A percentile compares a stretch with the other conserved stretches of the same genome.
Conservation (phyloP, 139 green algal genomes). For the Ostreobium quekettii region DNA sequence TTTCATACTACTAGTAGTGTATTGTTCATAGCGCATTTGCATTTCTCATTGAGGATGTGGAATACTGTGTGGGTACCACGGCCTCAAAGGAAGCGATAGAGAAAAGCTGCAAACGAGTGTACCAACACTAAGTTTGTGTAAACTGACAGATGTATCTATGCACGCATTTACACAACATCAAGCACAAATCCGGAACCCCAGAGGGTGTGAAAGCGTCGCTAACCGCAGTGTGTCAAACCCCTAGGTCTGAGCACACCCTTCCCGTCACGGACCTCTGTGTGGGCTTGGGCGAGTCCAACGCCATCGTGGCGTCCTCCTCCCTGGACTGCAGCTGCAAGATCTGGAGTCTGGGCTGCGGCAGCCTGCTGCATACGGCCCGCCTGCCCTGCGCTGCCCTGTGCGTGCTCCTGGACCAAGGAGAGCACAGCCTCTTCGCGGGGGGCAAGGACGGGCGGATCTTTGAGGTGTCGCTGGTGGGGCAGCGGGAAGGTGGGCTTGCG, state of each 20-base stretch:
- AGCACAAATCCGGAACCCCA: neutral
- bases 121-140: conserved; percentile 3
- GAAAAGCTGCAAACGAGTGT: conserved; percentile 4
- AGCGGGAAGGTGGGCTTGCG: neutral
- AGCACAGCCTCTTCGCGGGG: conserved; percentile 70
- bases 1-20: no score
- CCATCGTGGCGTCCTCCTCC: conserved; percentile 51
- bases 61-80: neutral
- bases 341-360: conserved; percentile 41
- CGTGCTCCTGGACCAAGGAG: conserved; percentile 51
- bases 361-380: conserved; percentile 41
- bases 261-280: conserved; percentile 57
- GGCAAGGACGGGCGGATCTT: conserved; percentile 67
- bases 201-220: neutral
- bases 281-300: conserved; percentile 37
- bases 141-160: neutral
- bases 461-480: conserved; percentile 42
- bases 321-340: conserved; percentile 71
- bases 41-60: no score
- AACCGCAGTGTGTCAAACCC: neutral
- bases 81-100: neutral
- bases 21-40: no score
- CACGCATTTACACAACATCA: conserved; percentile 2
- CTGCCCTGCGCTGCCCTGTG: conserved; percentile 51
- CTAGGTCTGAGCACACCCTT: conserved; percentile 76